Evolutionary conservation across 768 basidiomycete genomes (phyloP), one percentile per base, ranked within the genome.

Genomic region (Butyriboletus loyo): DNA sequence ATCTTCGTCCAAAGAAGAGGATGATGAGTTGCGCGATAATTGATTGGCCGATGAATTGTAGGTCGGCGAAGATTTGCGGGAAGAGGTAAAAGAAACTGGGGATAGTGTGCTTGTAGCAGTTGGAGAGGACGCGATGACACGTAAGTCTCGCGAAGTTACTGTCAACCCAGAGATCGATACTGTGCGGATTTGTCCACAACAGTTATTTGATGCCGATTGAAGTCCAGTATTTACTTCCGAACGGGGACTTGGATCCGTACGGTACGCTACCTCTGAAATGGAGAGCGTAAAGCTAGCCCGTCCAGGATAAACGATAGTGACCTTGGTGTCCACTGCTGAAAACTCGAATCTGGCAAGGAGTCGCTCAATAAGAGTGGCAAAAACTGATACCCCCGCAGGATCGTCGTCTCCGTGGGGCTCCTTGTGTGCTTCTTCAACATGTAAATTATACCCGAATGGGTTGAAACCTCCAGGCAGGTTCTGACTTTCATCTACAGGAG

Each of bases 291-390:
- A 70, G 63, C 81, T 81, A 34, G 86, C 77, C 41, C 79, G 79
- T 34, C 73, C 77, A 4, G 83, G 82, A 63, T 87, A 79, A n/a
- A 89, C 71, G 32, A 93, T 56, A 2, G 86, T 86, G 51, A 93
- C 72, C 61, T 73, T 81, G 34, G 83, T 81, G 63, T 91, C 83
- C 25, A 76, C 63, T 14, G 84, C 87, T 58, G 87, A 84, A 62
- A 91, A 87, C 54, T 88, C 83, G 64, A 94, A 89, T 55, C 86
- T 80, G 15, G 88, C 79, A 27, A 94, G 80, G 13, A 94, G 73
- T 27, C 84, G 77, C 63, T 93, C 91, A 42, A 93, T 84, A 50
- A 94, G 77, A 42, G 81, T 80, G 27, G 92, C 84, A 66, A 94
- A 87, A 44, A 94, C 73, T 15, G 89, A 89, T 24, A 92, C 83